A percentile compares a stretch with the other conserved stretches of the same genome.
Conservation (phyloP, 1,284 basidiomycete species). For the Moesziomyces sp. region DNA sequence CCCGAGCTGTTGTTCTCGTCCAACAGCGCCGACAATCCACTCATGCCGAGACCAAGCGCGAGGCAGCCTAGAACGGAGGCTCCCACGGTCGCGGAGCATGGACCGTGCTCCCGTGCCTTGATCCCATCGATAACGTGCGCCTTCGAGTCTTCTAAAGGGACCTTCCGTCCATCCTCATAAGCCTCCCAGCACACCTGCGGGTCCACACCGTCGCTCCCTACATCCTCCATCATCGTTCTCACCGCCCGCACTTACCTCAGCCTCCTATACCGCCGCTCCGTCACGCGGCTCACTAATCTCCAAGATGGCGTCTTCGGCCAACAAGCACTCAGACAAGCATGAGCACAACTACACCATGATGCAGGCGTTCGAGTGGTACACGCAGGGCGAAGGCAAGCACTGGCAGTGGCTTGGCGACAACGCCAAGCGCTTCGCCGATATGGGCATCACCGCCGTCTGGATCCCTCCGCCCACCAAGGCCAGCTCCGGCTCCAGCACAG, state of each 20-base stretch:
- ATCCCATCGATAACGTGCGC: too few relatives aligned
- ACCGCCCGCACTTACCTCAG: too few relatives aligned
- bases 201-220: neutral
- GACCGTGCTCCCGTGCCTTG: neutral
- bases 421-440: conserved; percentile 76
- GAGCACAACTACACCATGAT: conserved; percentile 56
- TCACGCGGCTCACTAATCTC: neutral
- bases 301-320: conserved; percentile 52
- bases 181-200: neutral
- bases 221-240: neutral
- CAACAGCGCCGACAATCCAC: neutral
- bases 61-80: neutral
- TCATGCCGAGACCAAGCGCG: too few relatives aligned
- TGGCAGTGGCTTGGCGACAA: conserved; percentile 84
- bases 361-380: conserved; percentile 67
- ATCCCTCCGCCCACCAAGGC: conserved; percentile 69
- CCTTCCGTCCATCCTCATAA: too few relatives aligned
- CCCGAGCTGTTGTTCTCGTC: neutral
- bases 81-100: neutral
- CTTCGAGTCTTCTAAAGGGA: too few relatives aligned
- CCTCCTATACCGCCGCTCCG: too few relatives aligned
- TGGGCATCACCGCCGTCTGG: conserved; percentile 86
- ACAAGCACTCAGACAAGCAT: conserved; percentile 50
- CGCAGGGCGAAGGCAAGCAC: conserved; percentile 73
- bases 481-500: conserved; percentile 67